Evolutionary conservation across 2,329 filamentous ascomycete genomes (phyloP).

Genomic region (Chaetoscypha palmicola): DNA sequence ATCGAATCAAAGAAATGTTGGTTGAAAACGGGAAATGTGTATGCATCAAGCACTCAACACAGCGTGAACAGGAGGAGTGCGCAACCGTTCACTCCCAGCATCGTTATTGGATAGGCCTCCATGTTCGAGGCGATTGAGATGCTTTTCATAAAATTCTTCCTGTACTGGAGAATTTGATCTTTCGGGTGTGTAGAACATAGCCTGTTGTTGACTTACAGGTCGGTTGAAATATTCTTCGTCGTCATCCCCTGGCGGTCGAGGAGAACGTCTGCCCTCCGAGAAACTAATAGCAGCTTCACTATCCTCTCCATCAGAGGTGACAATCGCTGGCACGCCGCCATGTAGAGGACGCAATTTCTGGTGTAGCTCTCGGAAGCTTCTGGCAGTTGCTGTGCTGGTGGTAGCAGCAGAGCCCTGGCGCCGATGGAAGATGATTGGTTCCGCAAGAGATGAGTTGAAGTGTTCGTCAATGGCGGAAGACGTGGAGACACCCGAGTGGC

Average conservation of each 20-base stretch:
- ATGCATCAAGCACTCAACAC: slow-evolving; percentile 1
- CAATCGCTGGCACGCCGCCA: slow-evolving; percentile 31
- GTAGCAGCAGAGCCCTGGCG: slow-evolving; percentile 58
- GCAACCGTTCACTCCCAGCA: slow-evolving; percentile 2
- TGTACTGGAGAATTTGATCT: slow-evolving; percentile 14
- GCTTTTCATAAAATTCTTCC: slow-evolving; percentile 5
- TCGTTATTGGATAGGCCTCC: slow-evolving; percentile 1
- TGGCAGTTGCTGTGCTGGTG: slow-evolving; percentile 58
- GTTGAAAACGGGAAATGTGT: neutral
- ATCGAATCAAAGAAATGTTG: slow-evolving; percentile 4
- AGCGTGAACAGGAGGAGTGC: slow-evolving; percentile 2
- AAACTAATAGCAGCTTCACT: slow-evolving; percentile 54
- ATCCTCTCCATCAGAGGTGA: slow-evolving; percentile 42
- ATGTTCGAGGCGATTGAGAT: neutral
- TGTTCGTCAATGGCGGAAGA: slow-evolving; percentile 35
- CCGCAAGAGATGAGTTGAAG: slow-evolving; percentile 45
- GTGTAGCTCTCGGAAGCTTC: slow-evolving; percentile 57
- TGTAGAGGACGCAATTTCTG: slow-evolving; percentile 50
- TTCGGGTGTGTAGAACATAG: slow-evolving; percentile 29
- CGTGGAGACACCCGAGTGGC: slow-evolving; percentile 28
- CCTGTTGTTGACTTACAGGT: slow-evolving; percentile 19
- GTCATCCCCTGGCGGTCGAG: slow-evolving; percentile 44
- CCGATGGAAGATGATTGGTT: slow-evolving; percentile 34
- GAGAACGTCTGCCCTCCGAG: slow-evolving; percentile 51
- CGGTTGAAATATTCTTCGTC: slow-evolving; percentile 20